phyloP scores from a whole-genome alignment of 2,329 filamentous ascomycete species.

The Cladosporium austrohemisphaericum region DNA sequence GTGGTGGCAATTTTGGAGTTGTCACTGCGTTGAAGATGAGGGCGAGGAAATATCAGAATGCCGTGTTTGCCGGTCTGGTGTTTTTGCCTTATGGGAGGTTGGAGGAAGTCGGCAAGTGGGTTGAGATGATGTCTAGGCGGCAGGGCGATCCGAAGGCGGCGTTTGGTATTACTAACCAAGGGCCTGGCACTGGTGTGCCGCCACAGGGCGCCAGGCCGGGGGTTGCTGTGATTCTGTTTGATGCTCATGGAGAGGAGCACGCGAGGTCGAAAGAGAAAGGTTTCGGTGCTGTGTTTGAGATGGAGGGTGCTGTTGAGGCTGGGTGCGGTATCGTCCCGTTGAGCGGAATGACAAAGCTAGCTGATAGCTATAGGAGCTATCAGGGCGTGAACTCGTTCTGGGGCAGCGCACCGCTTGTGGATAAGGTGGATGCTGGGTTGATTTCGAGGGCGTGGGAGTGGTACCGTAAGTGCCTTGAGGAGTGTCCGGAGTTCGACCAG shows the following conservation, averaged over 20 bases:
- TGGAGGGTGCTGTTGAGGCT: constrained; percentile 27
- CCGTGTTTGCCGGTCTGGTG: constrained; percentile 26
- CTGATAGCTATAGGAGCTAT: constrained; percentile 21
- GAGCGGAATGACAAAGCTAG: constrained; percentile 25
- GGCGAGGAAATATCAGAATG: constrained; percentile 27
- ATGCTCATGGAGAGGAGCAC: constrained; percentile 32
- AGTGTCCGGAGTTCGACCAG: constrained; percentile 20
- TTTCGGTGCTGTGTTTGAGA: constrained; percentile 30
- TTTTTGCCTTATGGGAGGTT: constrained; percentile 24
- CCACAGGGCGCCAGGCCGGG: constrained; percentile 22
- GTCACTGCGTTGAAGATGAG: constrained; percentile 29
- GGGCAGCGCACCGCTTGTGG: constrained; percentile 25
- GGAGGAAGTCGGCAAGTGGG: constrained; percentile 21
- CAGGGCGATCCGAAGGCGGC: constrained; percentile 29
- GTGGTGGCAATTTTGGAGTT: constrained; percentile 36
- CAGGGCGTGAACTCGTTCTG: constrained; percentile 26
- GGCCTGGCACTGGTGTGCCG: constrained; percentile 23
- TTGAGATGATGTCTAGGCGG: constrained; percentile 24
- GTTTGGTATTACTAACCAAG: constrained; percentile 29
- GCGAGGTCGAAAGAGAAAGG: constrained; percentile 25
- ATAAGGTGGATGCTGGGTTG: constrained; percentile 24
- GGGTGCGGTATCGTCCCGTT: constrained; percentile 23
- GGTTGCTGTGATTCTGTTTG: constrained; percentile 29
- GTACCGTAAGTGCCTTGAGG: constrained; percentile 24
- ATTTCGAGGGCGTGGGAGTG: constrained; percentile 28